These are phyloP conservation scores for Hypomontagnella submonticulosa DNA, from an alignment of 495 filamentous ascomycete genomes.

Conservation along the genomic window DNA sequence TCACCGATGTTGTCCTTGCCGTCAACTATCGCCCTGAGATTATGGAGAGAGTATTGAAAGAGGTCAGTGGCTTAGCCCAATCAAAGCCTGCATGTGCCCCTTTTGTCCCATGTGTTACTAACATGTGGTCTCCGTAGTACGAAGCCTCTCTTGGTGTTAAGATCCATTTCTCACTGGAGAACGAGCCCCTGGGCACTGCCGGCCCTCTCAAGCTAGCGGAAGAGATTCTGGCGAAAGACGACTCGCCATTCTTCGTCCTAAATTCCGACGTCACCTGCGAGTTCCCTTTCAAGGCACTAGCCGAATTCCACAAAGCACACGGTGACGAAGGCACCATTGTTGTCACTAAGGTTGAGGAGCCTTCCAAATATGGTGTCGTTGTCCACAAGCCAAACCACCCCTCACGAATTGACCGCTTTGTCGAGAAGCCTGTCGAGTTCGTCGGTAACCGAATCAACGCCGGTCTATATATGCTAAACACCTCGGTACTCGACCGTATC, in stretches of 20 bases:
- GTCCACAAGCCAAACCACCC: conserved; percentile 96
- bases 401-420: conserved; percentile 96
- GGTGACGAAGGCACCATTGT: conserved; percentile 98
- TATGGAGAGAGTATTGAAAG: conserved; percentile 75
- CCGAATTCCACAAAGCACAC: conserved; percentile 88
- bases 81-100: conserved; percentile 18
- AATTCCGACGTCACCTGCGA: conserved; percentile 99
- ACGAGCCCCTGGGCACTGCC: conserved; percentile 94
- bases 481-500: conserved; percentile 87
- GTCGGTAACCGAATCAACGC: conserved; percentile 99
- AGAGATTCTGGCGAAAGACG: conserved; percentile 90
- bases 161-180: conserved; percentile 97
- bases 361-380: conserved; percentile 98
- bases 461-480: conserved; percentile 98
- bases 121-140: conserved; percentile 67
- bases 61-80: conserved; percentile 53
- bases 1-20: conserved; percentile 96
- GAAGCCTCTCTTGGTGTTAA: conserved; percentile 89
- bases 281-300: conserved; percentile 91
- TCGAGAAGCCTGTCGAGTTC: conserved; percentile 99
- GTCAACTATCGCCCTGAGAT: conserved; percentile 99
- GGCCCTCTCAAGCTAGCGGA: conserved; percentile 97
- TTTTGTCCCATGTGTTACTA: conserved; percentile 11
- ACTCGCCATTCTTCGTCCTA: conserved; percentile 97
- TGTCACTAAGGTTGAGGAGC: conserved; percentile 99